Evolutionary conservation across 2,329 filamentous ascomycete species (phyloP).

Genomic region (Ophiosphaerella korrae): DNA sequence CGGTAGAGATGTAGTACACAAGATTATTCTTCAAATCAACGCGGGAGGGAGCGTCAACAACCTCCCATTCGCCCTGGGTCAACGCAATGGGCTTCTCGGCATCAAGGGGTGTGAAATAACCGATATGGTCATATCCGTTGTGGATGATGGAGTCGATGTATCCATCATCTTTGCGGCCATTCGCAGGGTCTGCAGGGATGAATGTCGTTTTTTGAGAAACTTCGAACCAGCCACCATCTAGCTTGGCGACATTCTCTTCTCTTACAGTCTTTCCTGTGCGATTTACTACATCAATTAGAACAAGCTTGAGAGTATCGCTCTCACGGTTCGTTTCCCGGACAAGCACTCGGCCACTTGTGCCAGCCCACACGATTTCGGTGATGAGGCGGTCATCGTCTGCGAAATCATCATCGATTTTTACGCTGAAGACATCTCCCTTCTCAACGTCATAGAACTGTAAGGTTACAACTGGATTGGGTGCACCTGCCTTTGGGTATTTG

Average conservation of each 20-base stretch:
- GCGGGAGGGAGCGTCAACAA: constrained; percentile 80
- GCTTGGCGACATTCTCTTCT: constrained; percentile 74
- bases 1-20: constrained; percentile 89
- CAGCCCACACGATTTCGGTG: constrained; percentile 91
- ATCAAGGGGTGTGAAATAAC: constrained; percentile 89
- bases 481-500: constrained; percentile 96
- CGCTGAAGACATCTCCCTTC: constrained; percentile 77
- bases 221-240: constrained; percentile 99
- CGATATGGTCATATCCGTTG: constrained; percentile 86
- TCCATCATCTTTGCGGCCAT: constrained; percentile 79
- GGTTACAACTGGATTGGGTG: constrained; percentile 88
- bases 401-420: constrained; percentile 79
- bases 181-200: constrained; percentile 79
- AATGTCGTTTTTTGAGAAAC: constrained; percentile 84
- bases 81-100: constrained; percentile 81
- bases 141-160: constrained; percentile 92
- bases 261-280: constrained; percentile 80
- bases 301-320: constrained; percentile 86
- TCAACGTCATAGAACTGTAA: constrained; percentile 86
- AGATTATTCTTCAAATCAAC: constrained; percentile 84
- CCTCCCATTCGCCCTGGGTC: constrained; percentile 90
- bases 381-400: constrained; percentile 82
- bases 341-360: constrained; percentile 72
- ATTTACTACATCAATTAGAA: constrained; percentile 77
- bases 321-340: constrained; percentile 94